Conservation (phyloP, 352 stramenopile species). For the Phytophthora sansomeana region DNA sequence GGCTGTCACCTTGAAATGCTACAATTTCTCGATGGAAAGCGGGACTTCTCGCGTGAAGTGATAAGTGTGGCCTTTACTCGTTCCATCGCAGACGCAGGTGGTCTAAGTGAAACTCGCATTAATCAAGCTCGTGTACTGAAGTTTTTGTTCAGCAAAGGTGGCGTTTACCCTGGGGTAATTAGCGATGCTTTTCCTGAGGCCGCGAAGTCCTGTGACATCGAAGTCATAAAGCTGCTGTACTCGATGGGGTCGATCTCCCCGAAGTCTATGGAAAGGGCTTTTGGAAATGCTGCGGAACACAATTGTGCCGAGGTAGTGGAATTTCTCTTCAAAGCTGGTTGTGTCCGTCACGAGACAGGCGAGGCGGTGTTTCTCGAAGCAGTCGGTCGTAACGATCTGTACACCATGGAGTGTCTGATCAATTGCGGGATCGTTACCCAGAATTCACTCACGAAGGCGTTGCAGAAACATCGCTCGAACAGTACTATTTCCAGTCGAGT, state of each 20-base stretch:
- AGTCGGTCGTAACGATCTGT: constrained; percentile 1
- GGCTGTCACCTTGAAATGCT: background rate
- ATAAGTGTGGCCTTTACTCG: background rate
- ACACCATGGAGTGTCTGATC: constrained; percentile 12
- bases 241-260: background rate
- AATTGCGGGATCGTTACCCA: background rate
- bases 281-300: background rate
- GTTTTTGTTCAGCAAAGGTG: background rate
- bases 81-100: background rate
- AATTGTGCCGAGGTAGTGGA: constrained; percentile 7
- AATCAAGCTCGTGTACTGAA: background rate
- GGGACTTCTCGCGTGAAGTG: background rate
- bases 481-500: background rate
- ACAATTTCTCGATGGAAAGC: background rate
- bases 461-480: background rate
- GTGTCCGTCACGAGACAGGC: background rate
- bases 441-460: background rate
- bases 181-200: background rate
- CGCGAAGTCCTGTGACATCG: background rate
- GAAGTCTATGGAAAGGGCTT: background rate
- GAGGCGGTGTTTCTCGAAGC: constrained; percentile 2
- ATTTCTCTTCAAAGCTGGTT: constrained; percentile 2
- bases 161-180: constrained; percentile 1
- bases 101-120: background rate
- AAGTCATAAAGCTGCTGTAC: constrained; percentile 4